Evolutionary conservation across 768 basidiomycete species (phyloP), one percentile per base, ranked within the genome.

Genomic region (Xanthoconium purpureum): DNA sequence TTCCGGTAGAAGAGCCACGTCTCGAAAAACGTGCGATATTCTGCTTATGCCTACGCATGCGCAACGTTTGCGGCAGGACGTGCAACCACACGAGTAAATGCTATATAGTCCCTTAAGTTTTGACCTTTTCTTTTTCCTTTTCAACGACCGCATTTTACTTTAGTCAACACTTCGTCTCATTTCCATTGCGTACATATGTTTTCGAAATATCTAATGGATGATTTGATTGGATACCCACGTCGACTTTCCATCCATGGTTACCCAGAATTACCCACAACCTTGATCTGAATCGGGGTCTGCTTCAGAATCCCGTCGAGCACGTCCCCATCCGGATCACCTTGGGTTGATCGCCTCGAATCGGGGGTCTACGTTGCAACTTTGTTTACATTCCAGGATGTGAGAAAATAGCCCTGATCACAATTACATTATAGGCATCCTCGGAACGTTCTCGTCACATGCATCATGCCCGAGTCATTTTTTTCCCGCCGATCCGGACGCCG

Each of bases 1-100:
- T 58, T 63, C 44, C 68, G 69, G 44, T 71, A 71, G 64, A 53
- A 49, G 38, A 35, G 24, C 24, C 24, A 24, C 24, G 4, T 24
- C 24, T 24, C 24, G 24, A 24, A 24, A 24, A 24, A 24, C 24
- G 24, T 24, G 24, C 24, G 24, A 24, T 24, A 24, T 24, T 4
- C 35, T 44, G 20, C 37, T 52, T 48, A 32, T 29, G 24, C 32
- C 55, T 47, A 20, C 33, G 20, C 33, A 24, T 40, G 36, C 24
- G 13, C 24, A 11, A 37, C 18, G 42, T 44, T 50, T 11, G 17
- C 18, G 29, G 38, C 32, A 33, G 50, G 30, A 54, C 24, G 40
- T 13, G 7, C 18, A 17, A 11, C 11, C 14, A 13, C 32, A 50
- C 38, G 18, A 35, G 30, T 29, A 38, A 29, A 43, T 49, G 17